Evolutionary conservation across 1,139 yeast species (phyloP).

Genomic region (Meyerozyma sp.): DNA sequence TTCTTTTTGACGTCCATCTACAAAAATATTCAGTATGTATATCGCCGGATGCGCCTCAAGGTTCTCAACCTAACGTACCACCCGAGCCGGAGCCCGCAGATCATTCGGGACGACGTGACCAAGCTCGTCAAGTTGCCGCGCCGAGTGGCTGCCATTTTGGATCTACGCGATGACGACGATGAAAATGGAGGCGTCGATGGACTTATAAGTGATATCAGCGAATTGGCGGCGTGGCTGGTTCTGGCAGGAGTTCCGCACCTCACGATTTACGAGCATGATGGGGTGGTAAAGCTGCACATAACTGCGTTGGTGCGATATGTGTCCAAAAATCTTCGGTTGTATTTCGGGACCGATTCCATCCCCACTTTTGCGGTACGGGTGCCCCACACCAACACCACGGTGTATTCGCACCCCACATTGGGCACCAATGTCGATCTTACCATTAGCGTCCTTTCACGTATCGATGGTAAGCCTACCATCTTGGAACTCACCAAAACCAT

Average conservation of each 20-base stretch:
- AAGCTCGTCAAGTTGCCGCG: conserved; percentile 72
- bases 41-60: conserved; percentile 53
- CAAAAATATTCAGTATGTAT: conserved; percentile 47
- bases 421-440: conserved; percentile 42
- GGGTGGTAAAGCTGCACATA: conserved; percentile 52
- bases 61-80: conserved; percentile 63
- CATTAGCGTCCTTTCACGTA: conserved; percentile 60
- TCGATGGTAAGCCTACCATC: conserved; percentile 87
- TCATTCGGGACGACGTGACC: conserved; percentile 78
- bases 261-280: conserved; percentile 76
- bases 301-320: conserved; percentile 58
- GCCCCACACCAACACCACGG: conserved; percentile 54
- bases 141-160: conserved; percentile 67
- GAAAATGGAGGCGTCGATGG: conserved; percentile 90
- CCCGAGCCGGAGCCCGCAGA: conserved; percentile 80
- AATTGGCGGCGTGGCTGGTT: conserved; percentile 79
- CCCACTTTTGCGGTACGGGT: conserved; percentile 59
- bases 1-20: conserved; percentile 53
- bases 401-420: conserved; percentile 18
- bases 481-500: conserved; percentile 84
- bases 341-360: conserved; percentile 67
- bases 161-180: conserved; percentile 66
- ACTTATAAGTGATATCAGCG: conserved; percentile 69
- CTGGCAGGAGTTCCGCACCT: conserved; percentile 76
- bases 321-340: conserved; percentile 55